Conservation (phyloP, 148 eudicot genomes). For the Linanthus parryae region DNA sequence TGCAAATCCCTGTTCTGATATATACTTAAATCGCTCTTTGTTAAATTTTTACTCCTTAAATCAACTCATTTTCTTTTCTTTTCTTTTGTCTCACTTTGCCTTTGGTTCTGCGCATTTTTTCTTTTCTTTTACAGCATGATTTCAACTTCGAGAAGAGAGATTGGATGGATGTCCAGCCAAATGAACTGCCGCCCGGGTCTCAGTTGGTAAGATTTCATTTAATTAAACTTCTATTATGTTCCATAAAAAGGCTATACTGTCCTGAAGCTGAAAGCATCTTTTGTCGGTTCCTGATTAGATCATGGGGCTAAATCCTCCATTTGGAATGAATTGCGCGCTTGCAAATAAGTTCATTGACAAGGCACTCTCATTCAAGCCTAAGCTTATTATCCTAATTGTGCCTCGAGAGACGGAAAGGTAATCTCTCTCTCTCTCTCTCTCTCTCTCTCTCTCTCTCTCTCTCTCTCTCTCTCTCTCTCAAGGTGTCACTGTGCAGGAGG, state of each 20-base stretch:
- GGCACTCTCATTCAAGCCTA: slow-evolving; percentile 81
- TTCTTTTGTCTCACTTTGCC: no score
- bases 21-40: no score
- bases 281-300: slow-evolving; percentile 37
- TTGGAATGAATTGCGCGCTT: slow-evolving; percentile 61
- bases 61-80: no score
- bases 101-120: no score
- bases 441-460: no score
- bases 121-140: slow-evolving; percentile 47
- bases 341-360: slow-evolving; percentile 84
- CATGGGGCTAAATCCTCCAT: slow-evolving; percentile 95
- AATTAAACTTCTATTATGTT: not conserved
- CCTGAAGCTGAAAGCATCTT: not conserved
- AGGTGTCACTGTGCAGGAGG: no score
- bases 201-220: slow-evolving; percentile 61
- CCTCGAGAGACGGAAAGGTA: slow-evolving; percentile 76
- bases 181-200: slow-evolving; percentile 43
- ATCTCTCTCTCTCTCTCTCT: no score
- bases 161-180: slow-evolving; percentile 38
- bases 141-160: slow-evolving; percentile 49
- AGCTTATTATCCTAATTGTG: slow-evolving; percentile 81
- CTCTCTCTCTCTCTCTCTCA: no score
- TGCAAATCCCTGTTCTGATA: no score
- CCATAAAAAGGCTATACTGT: no score
- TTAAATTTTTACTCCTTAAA: no score